A percentile compares a stretch with the other conserved stretches of the same genome.
Evolutionary conservation across 306 rosid genomes (phyloP).

Genomic region (Crotalaria pallida): DNA sequence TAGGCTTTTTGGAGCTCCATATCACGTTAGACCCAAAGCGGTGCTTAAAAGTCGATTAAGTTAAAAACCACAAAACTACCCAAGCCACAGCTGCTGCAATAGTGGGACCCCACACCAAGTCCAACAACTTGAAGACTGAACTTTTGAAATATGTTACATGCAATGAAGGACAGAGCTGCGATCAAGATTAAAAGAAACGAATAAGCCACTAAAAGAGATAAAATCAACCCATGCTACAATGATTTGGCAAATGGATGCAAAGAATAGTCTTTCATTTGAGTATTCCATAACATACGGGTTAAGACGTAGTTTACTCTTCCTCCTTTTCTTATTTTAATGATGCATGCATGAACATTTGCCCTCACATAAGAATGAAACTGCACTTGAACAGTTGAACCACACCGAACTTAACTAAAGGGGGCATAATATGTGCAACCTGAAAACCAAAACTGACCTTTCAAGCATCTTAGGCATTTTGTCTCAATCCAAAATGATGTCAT

Average conservation of each 20-base stretch:
- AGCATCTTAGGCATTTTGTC: neutral
- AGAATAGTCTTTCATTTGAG: neutral
- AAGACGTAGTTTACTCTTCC: neutral
- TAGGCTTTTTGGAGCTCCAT: slow-evolving; percentile 17
- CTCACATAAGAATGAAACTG: slow-evolving; percentile 17
- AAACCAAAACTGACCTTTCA: slow-evolving; percentile 7
- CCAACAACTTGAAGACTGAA: slow-evolving; percentile 22
- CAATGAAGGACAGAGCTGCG: slow-evolving; percentile 10
- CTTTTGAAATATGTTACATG: slow-evolving; percentile 7
- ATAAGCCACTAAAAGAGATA: slow-evolving; percentile 13
- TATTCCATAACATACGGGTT: neutral
- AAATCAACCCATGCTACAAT: slow-evolving; percentile 2
- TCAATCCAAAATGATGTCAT: neutral
- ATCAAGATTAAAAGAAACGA: slow-evolving; percentile 15
- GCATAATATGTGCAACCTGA: neutral
- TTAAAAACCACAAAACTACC: slow-evolving; percentile 5
- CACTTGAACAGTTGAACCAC: slow-evolving; percentile 1
- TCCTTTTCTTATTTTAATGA: slow-evolving; percentile 7
- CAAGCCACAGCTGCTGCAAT: slow-evolving; percentile 18
- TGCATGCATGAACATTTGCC: neutral
- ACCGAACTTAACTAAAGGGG: neutral
- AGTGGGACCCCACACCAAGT: slow-evolving; percentile 7
- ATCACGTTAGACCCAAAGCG: slow-evolving; percentile 11
- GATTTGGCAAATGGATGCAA: slow-evolving; percentile 10
- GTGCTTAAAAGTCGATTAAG: slow-evolving; percentile 12